Evolutionary conservation across 2,329 filamentous ascomycete species (phyloP), one percentile per base, ranked within the genome.

Genomic region (Aureobasidium sp.): DNA sequence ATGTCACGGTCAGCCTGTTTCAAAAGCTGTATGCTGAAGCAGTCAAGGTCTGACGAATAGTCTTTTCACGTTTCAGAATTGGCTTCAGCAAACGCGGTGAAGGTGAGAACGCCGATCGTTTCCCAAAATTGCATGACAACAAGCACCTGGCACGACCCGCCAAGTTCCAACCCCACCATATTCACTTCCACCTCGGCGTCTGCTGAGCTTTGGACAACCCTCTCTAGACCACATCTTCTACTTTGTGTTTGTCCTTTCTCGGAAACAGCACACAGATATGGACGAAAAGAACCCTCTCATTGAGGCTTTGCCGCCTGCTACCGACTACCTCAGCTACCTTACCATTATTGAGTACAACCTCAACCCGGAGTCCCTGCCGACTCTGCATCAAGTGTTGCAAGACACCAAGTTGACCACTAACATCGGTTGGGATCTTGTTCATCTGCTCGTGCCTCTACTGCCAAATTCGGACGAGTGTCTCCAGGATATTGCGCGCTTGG

Each of bases 401-500:
- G 85, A 90, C 78, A 78, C 80, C 11, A 79, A 83, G 63, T 78
- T 92, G 62, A 90, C 88, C 2, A 83, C 83, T 64, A 87, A 90
- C 62, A 91, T 93, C 68, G 90, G 90, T 55, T 94, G 90, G 90
- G 90, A 94, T 72, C 77, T 93, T 57, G 87, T 94, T 25, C 87
- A 89, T 70, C 84, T 90, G 69, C 81, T 94, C 5, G 79, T 91
- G 27, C 80, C 84, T 39, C 76, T 91, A 5, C 80, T 88, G 1
- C 83, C 84, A 2, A 77, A 79, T 2, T 87, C 86, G n/a, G 85
- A 88, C 67, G 74, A 80, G 51, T 91, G 89, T 70, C 79, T 93
- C 17, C 83, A 87, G 70, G 88, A 87, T 34, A 86, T 93, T 58
- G 89, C 89, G 36, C 83, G 86, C 27, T 79, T 91, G 42, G 90